A percentile compares a stretch with the other conserved stretches of the same genome.
These are phyloP conservation scores for Lactarius hengduanensis DNA, from an alignment of 768 basidiomycete species.

Conservation along the genomic window DNA sequence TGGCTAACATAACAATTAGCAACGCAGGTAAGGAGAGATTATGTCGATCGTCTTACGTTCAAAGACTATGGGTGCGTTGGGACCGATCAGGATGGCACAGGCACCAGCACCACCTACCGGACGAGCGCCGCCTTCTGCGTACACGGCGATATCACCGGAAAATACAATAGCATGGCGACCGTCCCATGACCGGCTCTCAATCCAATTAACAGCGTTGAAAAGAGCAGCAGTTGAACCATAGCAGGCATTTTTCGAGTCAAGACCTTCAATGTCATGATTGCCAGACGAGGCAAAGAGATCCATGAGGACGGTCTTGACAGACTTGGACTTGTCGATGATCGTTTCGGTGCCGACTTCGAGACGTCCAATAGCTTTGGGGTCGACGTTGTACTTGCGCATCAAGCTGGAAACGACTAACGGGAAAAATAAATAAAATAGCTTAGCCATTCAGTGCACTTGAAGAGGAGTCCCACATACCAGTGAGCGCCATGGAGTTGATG, in stretches of 20 bases:
- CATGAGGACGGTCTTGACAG: slow-evolving; percentile 98
- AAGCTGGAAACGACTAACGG: slow-evolving; percentile 81
- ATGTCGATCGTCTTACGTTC: slow-evolving; percentile 72
- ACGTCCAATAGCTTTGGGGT: slow-evolving; percentile 94
- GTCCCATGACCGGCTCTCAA: slow-evolving; percentile 95
- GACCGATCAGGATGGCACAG: slow-evolving; percentile 91
- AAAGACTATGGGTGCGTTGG: slow-evolving; percentile 89
- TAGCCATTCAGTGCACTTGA: slow-evolving; percentile 16
- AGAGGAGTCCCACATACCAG: slow-evolving; percentile 53
- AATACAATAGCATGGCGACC: slow-evolving; percentile 97
- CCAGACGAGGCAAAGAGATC: slow-evolving; percentile 91
- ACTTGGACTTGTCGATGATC: slow-evolving; percentile 99
- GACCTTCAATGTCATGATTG: slow-evolving; percentile 97
- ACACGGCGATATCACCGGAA: slow-evolving; percentile 95
- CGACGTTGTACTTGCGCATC: slow-evolving; percentile 91
- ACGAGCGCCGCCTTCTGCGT: slow-evolving; percentile 92
- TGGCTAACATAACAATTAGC: slow-evolving; percentile 49
- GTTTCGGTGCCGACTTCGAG: slow-evolving; percentile 99
- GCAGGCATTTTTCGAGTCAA: slow-evolving; percentile 99
- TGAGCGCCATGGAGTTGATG: slow-evolving; percentile 96
- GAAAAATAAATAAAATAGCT: slow-evolving; percentile 4
- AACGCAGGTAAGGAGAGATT: background rate
- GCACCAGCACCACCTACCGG: slow-evolving; percentile 98
- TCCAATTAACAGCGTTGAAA: slow-evolving; percentile 99
- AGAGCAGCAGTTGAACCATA: slow-evolving; percentile 98